Evolutionary conservation across 352 stramenopile genomes (phyloP).

Genomic region (Phytophthora cryptogea): DNA sequence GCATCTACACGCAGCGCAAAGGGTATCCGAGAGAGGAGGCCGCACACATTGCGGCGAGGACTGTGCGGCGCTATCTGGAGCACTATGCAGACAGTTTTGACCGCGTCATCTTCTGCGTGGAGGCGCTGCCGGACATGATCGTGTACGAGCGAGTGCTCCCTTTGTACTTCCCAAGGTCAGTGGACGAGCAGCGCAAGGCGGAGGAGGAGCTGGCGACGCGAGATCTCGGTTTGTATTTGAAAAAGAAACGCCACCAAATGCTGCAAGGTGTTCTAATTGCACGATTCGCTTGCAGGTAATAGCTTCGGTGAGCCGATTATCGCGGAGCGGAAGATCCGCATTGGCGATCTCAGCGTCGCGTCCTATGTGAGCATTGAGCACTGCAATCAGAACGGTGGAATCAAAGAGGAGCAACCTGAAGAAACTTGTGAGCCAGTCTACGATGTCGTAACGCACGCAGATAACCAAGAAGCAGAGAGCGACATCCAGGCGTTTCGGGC

Average conservation of each 20-base stretch:
- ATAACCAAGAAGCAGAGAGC: slow-evolving; percentile 42
- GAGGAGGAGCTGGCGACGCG: slow-evolving; percentile 30
- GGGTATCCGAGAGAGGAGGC: slow-evolving; percentile 80
- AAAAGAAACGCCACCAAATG: neutral
- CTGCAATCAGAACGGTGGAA: slow-evolving; percentile 23
- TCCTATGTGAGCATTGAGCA: slow-evolving; percentile 22
- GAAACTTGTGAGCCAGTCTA: neutral
- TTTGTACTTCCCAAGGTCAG: slow-evolving; percentile 72
- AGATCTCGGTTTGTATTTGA: slow-evolving; percentile 42
- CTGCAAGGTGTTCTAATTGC: neutral
- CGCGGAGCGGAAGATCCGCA: slow-evolving; percentile 81
- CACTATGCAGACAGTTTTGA: slow-evolving; percentile 66
- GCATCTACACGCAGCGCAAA: slow-evolving; percentile 77
- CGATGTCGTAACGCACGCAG: neutral
- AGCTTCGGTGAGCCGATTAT: slow-evolving; percentile 83
- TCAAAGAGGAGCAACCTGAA: neutral
- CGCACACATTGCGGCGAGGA: slow-evolving; percentile 69
- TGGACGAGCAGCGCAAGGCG: slow-evolving; percentile 40
- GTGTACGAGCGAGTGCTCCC: slow-evolving; percentile 68
- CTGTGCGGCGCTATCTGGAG: slow-evolving; percentile 80
- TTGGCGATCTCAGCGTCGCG: slow-evolving; percentile 32
- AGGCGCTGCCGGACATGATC: slow-evolving; percentile 60
- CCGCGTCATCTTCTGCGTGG: slow-evolving; percentile 68
- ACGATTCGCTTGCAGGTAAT: slow-evolving; percentile 35
- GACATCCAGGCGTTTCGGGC: slow-evolving; percentile 60